Percentiles rank a stretch among this genome's conserved stretches.
Conservation (phyloP, 1,284 basidiomycete genomes). For the Cryptococcus sp. region DNA sequence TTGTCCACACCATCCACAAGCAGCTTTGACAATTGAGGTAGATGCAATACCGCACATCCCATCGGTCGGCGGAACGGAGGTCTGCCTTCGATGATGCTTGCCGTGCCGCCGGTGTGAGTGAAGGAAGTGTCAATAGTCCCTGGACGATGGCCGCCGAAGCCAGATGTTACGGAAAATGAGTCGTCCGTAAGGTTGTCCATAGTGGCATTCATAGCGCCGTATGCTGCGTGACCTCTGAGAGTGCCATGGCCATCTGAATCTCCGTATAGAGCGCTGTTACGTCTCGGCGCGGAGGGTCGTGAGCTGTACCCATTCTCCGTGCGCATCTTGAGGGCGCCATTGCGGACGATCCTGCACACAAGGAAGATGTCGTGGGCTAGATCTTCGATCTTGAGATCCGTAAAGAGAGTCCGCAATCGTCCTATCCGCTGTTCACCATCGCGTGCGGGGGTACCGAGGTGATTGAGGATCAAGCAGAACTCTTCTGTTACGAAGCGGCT, state of each 20-base stretch:
- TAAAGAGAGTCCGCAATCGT: slow-evolving; percentile 81
- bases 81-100: slow-evolving; percentile 19
- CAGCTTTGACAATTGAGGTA: slow-evolving; percentile 69
- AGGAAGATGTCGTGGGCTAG: slow-evolving; percentile 80
- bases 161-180: slow-evolving; percentile 47
- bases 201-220: slow-evolving; percentile 25
- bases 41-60: slow-evolving; percentile 87
- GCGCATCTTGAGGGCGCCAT: slow-evolving; percentile 75
- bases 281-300: slow-evolving; percentile 5
- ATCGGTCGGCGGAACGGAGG: slow-evolving; percentile 77
- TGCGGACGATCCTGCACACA: slow-evolving; percentile 87
- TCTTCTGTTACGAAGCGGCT: slow-evolving; percentile 89
- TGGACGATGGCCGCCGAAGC: slow-evolving; percentile 37
- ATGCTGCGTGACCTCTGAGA: neutral
- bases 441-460: slow-evolving; percentile 81
- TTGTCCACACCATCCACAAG: slow-evolving; percentile 57
- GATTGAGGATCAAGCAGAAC: slow-evolving; percentile 84
- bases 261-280: slow-evolving; percentile 15
- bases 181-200: slow-evolving; percentile 45
- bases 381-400: slow-evolving; percentile 81
- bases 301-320: slow-evolving; percentile 5
- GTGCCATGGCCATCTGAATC: slow-evolving; percentile 10
- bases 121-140: slow-evolving; percentile 31
- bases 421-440: slow-evolving; percentile 59
- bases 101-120: slow-evolving; percentile 13